Percentiles rank a stretch among this genome's conserved stretches.
phyloP scores from a whole-genome alignment of 208 protist genomes.

The Leishmania guyanensis region DNA sequence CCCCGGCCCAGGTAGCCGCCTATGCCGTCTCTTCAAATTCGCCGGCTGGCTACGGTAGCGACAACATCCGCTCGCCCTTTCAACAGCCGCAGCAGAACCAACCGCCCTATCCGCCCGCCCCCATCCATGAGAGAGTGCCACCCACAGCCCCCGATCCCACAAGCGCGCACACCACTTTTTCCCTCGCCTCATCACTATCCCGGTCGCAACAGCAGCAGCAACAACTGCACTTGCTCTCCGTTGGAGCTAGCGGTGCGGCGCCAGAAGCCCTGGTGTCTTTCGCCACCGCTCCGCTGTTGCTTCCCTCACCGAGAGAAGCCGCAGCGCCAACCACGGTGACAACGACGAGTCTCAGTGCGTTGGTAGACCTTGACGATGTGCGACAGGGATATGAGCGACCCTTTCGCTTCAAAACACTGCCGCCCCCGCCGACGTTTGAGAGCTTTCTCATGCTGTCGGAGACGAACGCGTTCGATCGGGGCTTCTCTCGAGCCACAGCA shows the following conservation, averaged over 20 bases:
- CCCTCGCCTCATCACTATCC: not conserved
- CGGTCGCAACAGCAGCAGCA: constrained; percentile 15
- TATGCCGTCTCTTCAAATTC: constrained; percentile 8
- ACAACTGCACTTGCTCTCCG: constrained; percentile 11
- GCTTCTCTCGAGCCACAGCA: constrained; percentile 6
- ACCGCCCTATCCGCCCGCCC: not conserved
- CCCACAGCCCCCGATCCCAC: not conserved
- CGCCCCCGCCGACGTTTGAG: constrained; percentile 25
- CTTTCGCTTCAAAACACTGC: constrained; percentile 33
- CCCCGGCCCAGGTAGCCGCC: constrained; percentile 4
- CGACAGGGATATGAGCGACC: constrained; percentile 25
- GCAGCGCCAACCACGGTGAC: not conserved
- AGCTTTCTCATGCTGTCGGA: constrained; percentile 23
- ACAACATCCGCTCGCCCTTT: not conserved
- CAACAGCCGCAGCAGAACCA: constrained; percentile 9
- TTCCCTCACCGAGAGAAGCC: not conserved
- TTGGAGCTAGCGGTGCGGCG: constrained; percentile 3
- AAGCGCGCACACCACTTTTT: not conserved
- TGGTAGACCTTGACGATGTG: constrained; percentile 18
- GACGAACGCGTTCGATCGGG: constrained; percentile 19
- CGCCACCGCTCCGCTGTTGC: constrained; percentile 7
- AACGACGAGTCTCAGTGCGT: not conserved
- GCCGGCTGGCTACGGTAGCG: constrained; percentile 1
- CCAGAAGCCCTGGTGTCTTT: constrained; percentile 5
- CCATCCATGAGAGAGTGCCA: constrained; percentile 2